Conservation (phyloP, 176 grass and related monocot genomes). For the Triticum urartu region DNA sequence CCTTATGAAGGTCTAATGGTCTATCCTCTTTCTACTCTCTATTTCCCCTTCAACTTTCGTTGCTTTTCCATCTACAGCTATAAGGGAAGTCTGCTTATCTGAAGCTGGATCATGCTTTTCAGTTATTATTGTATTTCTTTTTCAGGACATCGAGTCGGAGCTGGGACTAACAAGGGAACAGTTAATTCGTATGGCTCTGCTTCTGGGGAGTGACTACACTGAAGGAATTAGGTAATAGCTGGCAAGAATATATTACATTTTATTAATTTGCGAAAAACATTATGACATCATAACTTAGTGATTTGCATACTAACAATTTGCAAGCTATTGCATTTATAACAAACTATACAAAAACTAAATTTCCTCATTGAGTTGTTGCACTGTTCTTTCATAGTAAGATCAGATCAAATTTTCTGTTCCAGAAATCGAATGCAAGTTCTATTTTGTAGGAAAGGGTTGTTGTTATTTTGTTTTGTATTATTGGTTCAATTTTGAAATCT, state of each 20-base stretch:
- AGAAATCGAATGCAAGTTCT: neutral
- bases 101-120: constrained; percentile 18
- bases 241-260: constrained; percentile 16
- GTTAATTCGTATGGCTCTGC: constrained; percentile 89
- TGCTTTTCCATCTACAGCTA: constrained; percentile 2
- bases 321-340: neutral
- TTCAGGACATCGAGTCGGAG: constrained; percentile 94
- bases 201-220: constrained; percentile 97
- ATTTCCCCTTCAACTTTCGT: constrained; percentile 19
- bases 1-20: constrained; percentile 94
- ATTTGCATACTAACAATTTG: constrained; percentile 2
- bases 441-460: neutral
- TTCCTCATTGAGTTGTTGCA: constrained; percentile 18
- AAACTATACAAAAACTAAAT: constrained; percentile 14
- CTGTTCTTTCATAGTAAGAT: neutral
- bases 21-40: constrained; percentile 22
- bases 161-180: constrained; percentile 86
- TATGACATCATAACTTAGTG: neutral
- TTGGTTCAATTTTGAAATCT: neutral
- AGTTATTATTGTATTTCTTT: constrained; percentile 27
- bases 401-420: constrained; percentile 12
- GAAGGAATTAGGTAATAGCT: constrained; percentile 85
- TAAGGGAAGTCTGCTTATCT: neutral
- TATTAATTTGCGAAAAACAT: constrained; percentile 1
- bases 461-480: neutral